These are phyloP conservation scores for Saprolegnia diclina DNA, from an alignment of 352 stramenopile genomes.

Conservation along the genomic window DNA sequence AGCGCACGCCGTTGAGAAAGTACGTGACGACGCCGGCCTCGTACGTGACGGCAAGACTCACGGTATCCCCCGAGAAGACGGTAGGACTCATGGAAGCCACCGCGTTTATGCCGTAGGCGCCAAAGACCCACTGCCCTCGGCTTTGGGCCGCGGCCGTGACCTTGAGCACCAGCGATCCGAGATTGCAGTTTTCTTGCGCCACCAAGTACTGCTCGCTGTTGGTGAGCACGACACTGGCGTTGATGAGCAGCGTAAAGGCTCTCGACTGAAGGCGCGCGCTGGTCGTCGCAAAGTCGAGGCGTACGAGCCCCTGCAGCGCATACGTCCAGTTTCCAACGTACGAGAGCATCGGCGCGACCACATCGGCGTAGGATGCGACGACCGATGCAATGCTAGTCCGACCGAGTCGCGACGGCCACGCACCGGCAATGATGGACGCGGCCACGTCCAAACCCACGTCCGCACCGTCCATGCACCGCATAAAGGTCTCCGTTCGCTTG, in stretches of 20 bases:
- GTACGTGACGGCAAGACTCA: conserved; percentile 15
- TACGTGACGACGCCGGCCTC: conserved; percentile 18
- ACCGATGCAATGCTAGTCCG: neutral
- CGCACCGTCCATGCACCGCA: conserved; percentile 3
- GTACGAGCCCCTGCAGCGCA: neutral
- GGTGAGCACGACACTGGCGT: conserved; percentile 2
- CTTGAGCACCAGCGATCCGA: conserved; percentile 17
- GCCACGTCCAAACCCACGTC: conserved; percentile 3
- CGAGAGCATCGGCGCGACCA: neutral
- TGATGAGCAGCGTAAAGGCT: conserved; percentile 19
- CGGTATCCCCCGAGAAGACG: neutral
- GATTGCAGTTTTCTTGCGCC: conserved; percentile 9
- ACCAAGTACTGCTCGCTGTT: conserved; percentile 17
- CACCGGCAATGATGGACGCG: neutral
- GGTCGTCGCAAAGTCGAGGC: neutral
- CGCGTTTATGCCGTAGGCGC: neutral
- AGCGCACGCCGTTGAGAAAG: conserved; percentile 21
- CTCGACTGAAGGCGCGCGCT: neutral
- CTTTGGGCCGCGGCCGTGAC: neutral
- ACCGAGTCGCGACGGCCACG: neutral
- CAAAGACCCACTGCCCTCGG: conserved; percentile 12
- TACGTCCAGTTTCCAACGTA: conserved; percentile 13
- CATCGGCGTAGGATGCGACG: neutral
- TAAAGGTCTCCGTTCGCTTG: conserved; percentile 1
- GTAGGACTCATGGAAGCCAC: neutral